Percentiles rank a stretch among this genome's conserved stretches.
Conservation (phyloP, 345 rosid genomes). For the Xanthoceras sorbifolium region DNA sequence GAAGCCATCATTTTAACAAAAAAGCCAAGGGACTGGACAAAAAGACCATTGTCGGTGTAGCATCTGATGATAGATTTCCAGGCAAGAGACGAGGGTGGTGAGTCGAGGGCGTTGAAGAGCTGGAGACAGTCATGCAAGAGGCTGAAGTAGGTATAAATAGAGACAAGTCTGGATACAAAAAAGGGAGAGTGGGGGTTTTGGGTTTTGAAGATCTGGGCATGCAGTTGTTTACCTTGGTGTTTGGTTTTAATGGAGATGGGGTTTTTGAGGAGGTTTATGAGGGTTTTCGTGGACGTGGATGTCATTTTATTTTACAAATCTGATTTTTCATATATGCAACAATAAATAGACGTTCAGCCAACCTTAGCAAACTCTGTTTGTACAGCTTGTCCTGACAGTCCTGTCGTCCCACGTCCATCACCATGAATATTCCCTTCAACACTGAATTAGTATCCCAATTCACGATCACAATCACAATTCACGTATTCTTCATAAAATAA, state of each 20-base stretch:
- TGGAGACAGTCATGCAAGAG: slow-evolving; percentile 51
- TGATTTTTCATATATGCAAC: too few relatives aligned
- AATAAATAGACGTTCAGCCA: too few relatives aligned
- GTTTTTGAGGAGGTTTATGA: slow-evolving; percentile 41
- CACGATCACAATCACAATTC: too few relatives aligned
- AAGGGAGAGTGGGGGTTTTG: slow-evolving; percentile 35
- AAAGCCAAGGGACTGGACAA: slow-evolving; percentile 42
- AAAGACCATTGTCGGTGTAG: slow-evolving; percentile 49
- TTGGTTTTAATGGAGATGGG: slow-evolving; percentile 41
- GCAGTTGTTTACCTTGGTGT: slow-evolving; percentile 64
- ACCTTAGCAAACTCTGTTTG: too few relatives aligned
- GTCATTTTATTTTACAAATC: slow-evolving; percentile 24
- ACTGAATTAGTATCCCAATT: too few relatives aligned
- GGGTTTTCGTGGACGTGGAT: slow-evolving; percentile 33
- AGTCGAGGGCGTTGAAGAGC: slow-evolving; percentile 49
- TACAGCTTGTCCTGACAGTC: too few relatives aligned
- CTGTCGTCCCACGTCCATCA: too few relatives aligned
- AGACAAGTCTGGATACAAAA: slow-evolving; percentile 48
- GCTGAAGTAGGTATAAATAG: slow-evolving; percentile 58
- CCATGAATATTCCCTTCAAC: too few relatives aligned
- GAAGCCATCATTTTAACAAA: slow-evolving; percentile 61
- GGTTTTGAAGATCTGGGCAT: slow-evolving; percentile 65
- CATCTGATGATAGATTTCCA: slow-evolving; percentile 78
- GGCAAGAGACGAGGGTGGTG: slow-evolving; percentile 57
- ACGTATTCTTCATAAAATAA: too few relatives aligned